Base-by-base conservation (phyloP, 202 grass and related monocot species). In the Miscanthus sacchariflorus region DNA sequence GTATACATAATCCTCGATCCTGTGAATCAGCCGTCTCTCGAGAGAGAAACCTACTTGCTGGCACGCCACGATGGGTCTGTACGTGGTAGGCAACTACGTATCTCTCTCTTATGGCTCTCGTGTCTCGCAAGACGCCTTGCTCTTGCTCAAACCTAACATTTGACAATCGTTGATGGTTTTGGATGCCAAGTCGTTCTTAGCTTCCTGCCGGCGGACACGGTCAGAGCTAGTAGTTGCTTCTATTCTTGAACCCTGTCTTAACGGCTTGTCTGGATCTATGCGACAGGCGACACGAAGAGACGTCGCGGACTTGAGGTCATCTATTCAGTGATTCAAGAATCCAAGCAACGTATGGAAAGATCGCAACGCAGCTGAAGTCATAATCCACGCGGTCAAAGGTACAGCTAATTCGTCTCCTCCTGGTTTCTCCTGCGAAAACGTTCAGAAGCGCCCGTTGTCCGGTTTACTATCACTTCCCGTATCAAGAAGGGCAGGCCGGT, bases 251-350 rank as follows among this genome's bases (percentile, higher is more conserved):
- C 82, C 70, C 70, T 61, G 38, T 12, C 9, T 30, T 45, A 35
- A 61, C 54, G 10, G 52, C 54, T 65, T 84, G 82, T 64, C 82
- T 8, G 82, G 9, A 69, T n/a, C 46, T 28, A 21, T 3, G 74
- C 76, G 75, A 58, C 84, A 78, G 30, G 30, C 76, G 75, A 39
- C 38, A 24, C 11, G 11, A 19, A 15, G 17, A 39, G 4, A 6
- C 76, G 76, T 71, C 23, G 36, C 67, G 5, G 11, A 69, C 42
- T 50, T 52, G 45, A 17, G 67, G 12, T 71, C 30, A 6, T 39
- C 13, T 11, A 7, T 54, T 10, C 28, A 77, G 48, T 10, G 48
- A 67, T 7, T 7, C n/a, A 82, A 82, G 46, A 17, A 71, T 33
- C 27, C 46, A 76, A 15, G 24, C 23, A 35, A 65, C 63, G 63